phyloP scores from a whole-genome alignment of 371 early-diverging fungal species.

The Mortierella polycephala region DNA sequence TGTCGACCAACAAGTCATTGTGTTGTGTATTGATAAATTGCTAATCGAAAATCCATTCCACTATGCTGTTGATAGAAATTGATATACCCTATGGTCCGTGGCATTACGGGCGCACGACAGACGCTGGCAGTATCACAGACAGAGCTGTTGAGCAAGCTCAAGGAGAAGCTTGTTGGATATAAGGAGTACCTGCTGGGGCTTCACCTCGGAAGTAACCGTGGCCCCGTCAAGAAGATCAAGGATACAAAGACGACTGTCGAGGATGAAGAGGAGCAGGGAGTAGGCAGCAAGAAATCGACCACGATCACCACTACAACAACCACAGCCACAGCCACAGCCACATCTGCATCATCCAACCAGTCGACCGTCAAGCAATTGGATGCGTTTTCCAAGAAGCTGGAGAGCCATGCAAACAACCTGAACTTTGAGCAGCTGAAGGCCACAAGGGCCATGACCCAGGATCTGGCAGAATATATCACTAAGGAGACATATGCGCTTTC shows the following conservation, averaged over 20 bases:
- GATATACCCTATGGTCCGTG: constrained; percentile 51
- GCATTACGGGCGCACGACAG: constrained; percentile 53
- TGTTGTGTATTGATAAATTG: too few species aligned
- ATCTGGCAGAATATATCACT: constrained; percentile 53
- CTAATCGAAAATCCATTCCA: too few species aligned
- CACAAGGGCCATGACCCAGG: constrained; percentile 42
- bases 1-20: background rate
- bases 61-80: constrained; percentile 30
- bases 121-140: constrained; percentile 48
- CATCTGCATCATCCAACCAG: background rate
- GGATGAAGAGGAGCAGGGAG: constrained; percentile 23
- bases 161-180: constrained; percentile 45
- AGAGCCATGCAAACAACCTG: constrained; percentile 28
- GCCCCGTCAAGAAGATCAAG: constrained; percentile 24
- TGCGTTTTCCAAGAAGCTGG: constrained; percentile 35
- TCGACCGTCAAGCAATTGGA: constrained; percentile 49
- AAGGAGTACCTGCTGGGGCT: constrained; percentile 39
- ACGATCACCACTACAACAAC: constrained; percentile 1
- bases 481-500: constrained; percentile 52
- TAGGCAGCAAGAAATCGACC: background rate
- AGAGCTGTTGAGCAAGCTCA: constrained; percentile 48
- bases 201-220: constrained; percentile 32
- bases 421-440: constrained; percentile 51
- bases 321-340: constrained; percentile 1
- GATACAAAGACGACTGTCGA: constrained; percentile 38